phyloP scores from a whole-genome alignment of 129 eudicot genomes.

The Kitagawia praeruptora region DNA sequence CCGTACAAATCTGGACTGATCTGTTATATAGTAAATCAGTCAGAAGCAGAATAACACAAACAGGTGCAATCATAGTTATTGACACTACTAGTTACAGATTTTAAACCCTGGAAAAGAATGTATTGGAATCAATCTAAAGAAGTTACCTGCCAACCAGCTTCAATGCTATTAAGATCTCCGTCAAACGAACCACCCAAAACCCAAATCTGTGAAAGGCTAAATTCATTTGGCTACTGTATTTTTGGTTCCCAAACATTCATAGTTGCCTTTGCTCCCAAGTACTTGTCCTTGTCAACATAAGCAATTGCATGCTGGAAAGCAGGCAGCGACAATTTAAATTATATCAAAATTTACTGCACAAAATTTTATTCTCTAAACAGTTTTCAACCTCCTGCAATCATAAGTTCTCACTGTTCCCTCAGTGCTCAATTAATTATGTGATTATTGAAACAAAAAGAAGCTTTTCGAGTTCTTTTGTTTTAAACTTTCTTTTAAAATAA shows the following conservation, averaged over 20 bases:
- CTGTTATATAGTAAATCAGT: constrained; percentile 27
- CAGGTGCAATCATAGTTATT: neutral
- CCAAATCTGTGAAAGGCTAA: constrained; percentile 86
- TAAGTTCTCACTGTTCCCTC: neutral
- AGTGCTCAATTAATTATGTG: neutral
- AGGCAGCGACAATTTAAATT: neutral
- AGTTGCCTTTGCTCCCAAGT: constrained; percentile 86
- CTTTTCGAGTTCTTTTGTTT: neutral
- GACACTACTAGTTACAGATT: neutral
- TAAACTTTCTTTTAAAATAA: neutral
- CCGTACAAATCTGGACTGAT: constrained; percentile 86
- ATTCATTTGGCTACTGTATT: constrained; percentile 66
- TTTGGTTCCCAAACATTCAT: constrained; percentile 87
- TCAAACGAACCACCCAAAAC: constrained; percentile 79
- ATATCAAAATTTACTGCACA: neutral
- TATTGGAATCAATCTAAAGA: neutral
- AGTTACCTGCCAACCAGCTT: constrained; percentile 95
- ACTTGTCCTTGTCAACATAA: constrained; percentile 57
- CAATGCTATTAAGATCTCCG: constrained; percentile 81
- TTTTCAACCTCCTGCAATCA: neutral
- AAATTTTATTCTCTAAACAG: no score
- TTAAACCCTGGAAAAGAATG: neutral
- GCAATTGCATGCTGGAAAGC: constrained; percentile 78
- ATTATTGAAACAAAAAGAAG: neutral
- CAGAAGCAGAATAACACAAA: constrained; percentile 3